Base-by-base conservation (phyloP, 768 basidiomycete genomes). In the Lactifluus volemus region DNA sequence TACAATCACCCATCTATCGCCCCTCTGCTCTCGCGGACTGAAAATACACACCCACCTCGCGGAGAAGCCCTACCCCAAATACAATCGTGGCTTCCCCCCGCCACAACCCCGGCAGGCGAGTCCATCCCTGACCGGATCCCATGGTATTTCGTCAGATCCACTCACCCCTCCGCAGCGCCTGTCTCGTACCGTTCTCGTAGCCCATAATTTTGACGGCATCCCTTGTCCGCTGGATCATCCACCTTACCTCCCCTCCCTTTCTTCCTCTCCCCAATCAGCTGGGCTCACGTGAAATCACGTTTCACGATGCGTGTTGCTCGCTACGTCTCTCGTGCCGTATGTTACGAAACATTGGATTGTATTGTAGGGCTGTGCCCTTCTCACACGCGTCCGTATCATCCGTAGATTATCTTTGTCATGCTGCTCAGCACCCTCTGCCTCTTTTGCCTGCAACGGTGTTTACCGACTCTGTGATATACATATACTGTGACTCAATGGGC, bases 1-100 rank as follows among this genome's bases (percentile, higher is more conserved):
- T 81, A 81, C 62, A 75, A 73, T 54, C 81, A 81, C 73, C 79
- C 79, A 63, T 78, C 77, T 45, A 77, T 80, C 68, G 78, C 82
- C 49, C 80, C 81, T 15, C 70, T 79, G 11, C 66, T 74, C 59
- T 70, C 73, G 32, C 74, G 74, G 52, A 67, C 71, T 53, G 76
- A 76, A 34, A 58, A n/a, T 29, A 17, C 56, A 7, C 61, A 62
- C 29, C 8, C 48, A 9, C 32, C 38, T 29, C 61, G 61, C n/a
- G 52, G 56, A 30, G 61, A 63, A 38, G 48, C 47, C 17, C 39
- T 63, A 36, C 61, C 61, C 34, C 61, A 63, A 38, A 63, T 63
- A 53, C 56, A 58, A 25, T 63, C 61, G 3, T 63, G 61, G 61
- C 61, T 63, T 34, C 61, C 61, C 41, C 53, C 57, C 41, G 11